Conservation (phyloP, 495 filamentous ascomycete species). For the Cetradonia linearis region DNA sequence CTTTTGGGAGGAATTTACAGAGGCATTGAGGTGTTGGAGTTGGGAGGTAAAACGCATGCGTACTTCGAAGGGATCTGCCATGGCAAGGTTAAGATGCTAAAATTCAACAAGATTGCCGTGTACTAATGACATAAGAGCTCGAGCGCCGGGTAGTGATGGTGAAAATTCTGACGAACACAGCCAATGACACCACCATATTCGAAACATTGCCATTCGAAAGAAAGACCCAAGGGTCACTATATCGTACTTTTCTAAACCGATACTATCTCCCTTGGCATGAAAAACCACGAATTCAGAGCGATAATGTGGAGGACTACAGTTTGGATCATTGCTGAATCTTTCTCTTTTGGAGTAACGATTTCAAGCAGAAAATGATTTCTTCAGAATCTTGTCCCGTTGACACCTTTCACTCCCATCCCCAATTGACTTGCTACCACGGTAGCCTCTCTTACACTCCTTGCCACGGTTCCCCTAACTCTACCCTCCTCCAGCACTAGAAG, state of each 20-base stretch:
- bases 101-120: neutral
- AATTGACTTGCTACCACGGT: conserved; percentile 65
- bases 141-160: conserved; percentile 1
- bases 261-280: too few species aligned
- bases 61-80: conserved; percentile 96
- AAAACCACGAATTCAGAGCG: too few species aligned
- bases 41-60: conserved; percentile 91
- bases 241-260: too few species aligned
- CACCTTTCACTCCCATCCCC: conserved; percentile 41
- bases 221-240: too few species aligned
- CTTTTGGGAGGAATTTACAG: conserved; percentile 78
- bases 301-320: too few species aligned
- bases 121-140: too few species aligned
- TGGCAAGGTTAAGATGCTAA: conserved; percentile 26
- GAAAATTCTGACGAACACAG: neutral
- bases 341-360: too few species aligned
- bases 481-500: conserved; percentile 69
- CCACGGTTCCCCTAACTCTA: conserved; percentile 55
- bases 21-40: conserved; percentile 80
- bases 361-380: too few species aligned
- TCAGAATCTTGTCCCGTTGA: conserved; percentile 39
- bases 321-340: too few species aligned
- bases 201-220: too few species aligned
- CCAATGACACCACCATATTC: neutral
- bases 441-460: conserved; percentile 66